Base-by-base conservation (phyloP, 306 rosid genomes). In the Calophaca sinica region DNA sequence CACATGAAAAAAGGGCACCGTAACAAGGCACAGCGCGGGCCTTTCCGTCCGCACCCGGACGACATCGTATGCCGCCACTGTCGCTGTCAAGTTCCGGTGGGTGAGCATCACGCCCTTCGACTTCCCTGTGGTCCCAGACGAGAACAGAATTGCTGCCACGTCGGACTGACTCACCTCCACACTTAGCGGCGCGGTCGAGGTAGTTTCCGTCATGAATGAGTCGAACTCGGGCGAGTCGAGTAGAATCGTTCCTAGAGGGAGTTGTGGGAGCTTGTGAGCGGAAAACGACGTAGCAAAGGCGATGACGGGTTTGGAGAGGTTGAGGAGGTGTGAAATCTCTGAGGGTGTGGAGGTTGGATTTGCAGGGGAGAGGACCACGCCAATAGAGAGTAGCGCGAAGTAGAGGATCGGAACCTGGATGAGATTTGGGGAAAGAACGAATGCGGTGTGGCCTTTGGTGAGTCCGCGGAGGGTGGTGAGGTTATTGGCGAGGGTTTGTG, bases 91-190 rank as follows among this genome's bases (percentile, higher is more conserved):
- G 62, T 86, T 88, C 62, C 86, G 83, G 44, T 88, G 90, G 10
- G 90, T 88, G 1, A 79, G 28, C 83, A 80, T 72, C 31, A 84
- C 93, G 0, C 93, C 93, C 57, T 88, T 88, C 8, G 83, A 73
- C 35, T 45, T 86, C 33, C 93, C 93, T 0, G 93, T 88, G 11
- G 88, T 88, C 42, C 93, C 88, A 0, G 88, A 88, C 6, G 93
- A 88, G 84, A 84, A 88, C 20, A 86, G 35, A 54, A 88, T 68
- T 36, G 73, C 80, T 1, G 93, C 90, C 75, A 80, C 45, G 41
- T 88, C 90, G 1, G 84, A 86, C 13, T 88, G 90, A 9, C 42
- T 81, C 74, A 88, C 86, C 32, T 69, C 79, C 5, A 20, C 49
- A 39, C 1, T 48, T 65, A 62, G 4, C 7, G 4, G 9, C 33